A percentile compares a stretch with the other conserved stretches of the same genome.
Conservation (phyloP, 2,329 filamentous ascomycete species). For the Graphilbum fragrans region DNA sequence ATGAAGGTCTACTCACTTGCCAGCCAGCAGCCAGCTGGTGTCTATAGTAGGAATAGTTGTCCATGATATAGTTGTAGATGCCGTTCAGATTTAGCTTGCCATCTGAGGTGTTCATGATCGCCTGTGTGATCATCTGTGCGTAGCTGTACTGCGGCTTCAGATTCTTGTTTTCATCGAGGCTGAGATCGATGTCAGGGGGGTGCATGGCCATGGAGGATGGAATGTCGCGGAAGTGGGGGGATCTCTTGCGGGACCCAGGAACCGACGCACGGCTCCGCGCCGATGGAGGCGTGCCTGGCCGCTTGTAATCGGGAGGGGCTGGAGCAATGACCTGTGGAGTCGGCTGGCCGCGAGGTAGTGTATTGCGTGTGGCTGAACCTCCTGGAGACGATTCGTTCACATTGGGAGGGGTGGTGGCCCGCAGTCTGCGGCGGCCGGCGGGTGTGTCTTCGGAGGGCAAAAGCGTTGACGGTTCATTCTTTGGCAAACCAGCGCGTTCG, state of each 20-base stretch:
- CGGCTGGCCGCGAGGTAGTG: constrained; percentile 17
- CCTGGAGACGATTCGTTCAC: constrained; percentile 12
- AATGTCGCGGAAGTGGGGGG: constrained; percentile 23
- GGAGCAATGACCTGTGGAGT: constrained; percentile 41
- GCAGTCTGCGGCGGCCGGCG: constrained; percentile 3
- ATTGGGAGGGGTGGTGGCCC: constrained; percentile 10
- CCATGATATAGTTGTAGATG: constrained; percentile 89
- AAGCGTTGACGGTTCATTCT: constrained; percentile 11
- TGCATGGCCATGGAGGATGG: constrained; percentile 34
- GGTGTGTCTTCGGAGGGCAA: constrained; percentile 4
- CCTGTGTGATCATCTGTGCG: constrained; percentile 92
- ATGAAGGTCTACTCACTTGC: constrained; percentile 51
- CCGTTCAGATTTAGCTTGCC: constrained; percentile 83
- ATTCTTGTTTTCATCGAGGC: constrained; percentile 72
- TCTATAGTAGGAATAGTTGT: constrained; percentile 86
- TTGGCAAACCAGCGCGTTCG: constrained; percentile 48
- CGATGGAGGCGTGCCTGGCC: constrained; percentile 48
- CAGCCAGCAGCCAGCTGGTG: constrained; percentile 67
- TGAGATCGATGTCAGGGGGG: constrained; percentile 57
- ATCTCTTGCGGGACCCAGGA: constrained; percentile 20
- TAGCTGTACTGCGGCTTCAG: constrained; percentile 96
- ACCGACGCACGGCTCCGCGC: constrained; percentile 21
- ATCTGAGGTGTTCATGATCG: constrained; percentile 75
- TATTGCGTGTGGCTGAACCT: constrained; percentile 14
- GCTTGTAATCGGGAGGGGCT: constrained; percentile 46